Evolutionary conservation across 2,329 filamentous ascomycete species (phyloP).

Genomic region (Microcyclospora tardicrescens): DNA sequence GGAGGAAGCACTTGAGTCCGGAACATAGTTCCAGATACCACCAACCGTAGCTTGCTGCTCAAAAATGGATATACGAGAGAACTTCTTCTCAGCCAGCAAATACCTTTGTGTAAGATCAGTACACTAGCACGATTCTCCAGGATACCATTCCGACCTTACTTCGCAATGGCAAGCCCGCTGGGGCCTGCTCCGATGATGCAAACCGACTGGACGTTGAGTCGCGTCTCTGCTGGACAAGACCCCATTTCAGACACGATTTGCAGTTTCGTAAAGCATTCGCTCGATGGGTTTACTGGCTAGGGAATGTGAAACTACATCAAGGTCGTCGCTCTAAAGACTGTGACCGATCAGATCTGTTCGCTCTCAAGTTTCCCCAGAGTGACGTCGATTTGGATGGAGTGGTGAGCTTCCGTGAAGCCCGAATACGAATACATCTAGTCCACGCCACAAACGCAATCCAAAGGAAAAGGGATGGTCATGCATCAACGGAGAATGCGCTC

Average conservation of each 20-base stretch:
- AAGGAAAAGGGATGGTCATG: too few relatives aligned
- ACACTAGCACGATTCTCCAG: neutral
- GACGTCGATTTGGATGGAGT: too few relatives aligned
- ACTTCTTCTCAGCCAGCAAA: constrained; percentile 56
- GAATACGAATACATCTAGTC: too few relatives aligned
- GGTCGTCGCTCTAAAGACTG: too few relatives aligned
- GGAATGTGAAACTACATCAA: too few relatives aligned
- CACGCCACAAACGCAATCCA: too few relatives aligned
- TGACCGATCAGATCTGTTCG: too few relatives aligned
- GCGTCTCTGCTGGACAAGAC: constrained; percentile 23
- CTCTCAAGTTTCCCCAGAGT: too few relatives aligned
- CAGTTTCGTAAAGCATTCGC: too few relatives aligned
- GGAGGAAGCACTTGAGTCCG: constrained; percentile 32
- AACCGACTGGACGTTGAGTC: constrained; percentile 42
- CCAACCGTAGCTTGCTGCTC: constrained; percentile 69
- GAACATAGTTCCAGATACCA: constrained; percentile 75
- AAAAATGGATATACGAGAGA: constrained; percentile 60
- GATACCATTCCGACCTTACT: constrained; percentile 28
- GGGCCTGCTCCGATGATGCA: constrained; percentile 78
- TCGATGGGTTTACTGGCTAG: too few relatives aligned
- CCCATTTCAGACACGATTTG: constrained; percentile 12
- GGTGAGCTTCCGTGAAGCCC: too few relatives aligned
- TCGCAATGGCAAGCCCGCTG: constrained; percentile 63
- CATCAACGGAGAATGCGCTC: too few relatives aligned
- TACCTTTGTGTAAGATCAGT: constrained; percentile 36